Evolutionary conservation across 345 rosid species (phyloP), one percentile per base, ranked within the genome.

Genomic region (Populus tremula): DNA sequence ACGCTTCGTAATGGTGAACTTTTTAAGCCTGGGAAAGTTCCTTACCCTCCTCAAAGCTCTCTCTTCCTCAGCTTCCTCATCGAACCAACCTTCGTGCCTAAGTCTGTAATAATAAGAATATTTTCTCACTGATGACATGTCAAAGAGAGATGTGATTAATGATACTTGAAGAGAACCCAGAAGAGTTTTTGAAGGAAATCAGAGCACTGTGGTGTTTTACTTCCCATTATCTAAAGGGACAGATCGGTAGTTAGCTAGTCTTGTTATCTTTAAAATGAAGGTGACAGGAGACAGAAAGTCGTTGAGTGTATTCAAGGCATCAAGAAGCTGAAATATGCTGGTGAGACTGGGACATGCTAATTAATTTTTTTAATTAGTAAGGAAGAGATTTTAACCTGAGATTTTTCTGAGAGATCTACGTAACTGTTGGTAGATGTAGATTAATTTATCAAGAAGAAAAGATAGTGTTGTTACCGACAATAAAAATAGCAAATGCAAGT

Each of bases 51-150:
- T 41, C 21, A 68, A 69, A 49, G 47, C 75, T 29, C 36, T 38
- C 61, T 31, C 82, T 70, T 77, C 78, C n/a, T 63, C 82, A 67
- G 75, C 78, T 11, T 63, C 67, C 13, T 69, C 61, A 14, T 53
- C 74, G 20, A 63, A 54, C 69, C 43, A 49, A 66, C 67, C 78
- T 41, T 76, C 82, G 56, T 81, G 31, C 54, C 41, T 69, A 54
- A 80, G 82, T 65, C 82, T 80, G 0, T 50, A 71, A 69, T 50
- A 71, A 69, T 82, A 85, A 18, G 84, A 75, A 38, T 80, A 75
- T 45, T 73, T 77, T 49, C 67, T 17, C 17, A 29, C 11, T 41
- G 80, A 71, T 66, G 62, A 71, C 87, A 80, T 82, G 68, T 65
- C 64, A 14, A 25, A 14, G 35, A 39, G 21, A 61, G 61, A 20